These are phyloP conservation scores for Ganoderma sp. DNA, from an alignment of 1,284 basidiomycete genomes.

Conservation along the genomic window DNA sequence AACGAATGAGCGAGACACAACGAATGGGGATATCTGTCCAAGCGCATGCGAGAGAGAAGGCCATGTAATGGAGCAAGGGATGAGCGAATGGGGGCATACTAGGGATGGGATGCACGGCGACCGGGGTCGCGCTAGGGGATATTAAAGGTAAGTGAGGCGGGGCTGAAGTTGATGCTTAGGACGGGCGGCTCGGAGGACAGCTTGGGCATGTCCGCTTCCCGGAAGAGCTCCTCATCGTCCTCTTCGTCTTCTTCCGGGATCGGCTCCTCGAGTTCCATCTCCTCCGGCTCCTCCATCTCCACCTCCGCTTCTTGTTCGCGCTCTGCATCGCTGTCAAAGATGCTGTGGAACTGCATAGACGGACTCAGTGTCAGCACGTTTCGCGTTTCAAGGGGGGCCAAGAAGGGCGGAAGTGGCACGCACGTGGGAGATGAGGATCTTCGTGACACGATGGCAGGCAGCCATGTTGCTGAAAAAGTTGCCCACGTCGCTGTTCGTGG, in stretches of 20 bases:
- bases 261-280: conserved; percentile 53
- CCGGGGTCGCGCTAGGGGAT: conserved; percentile 24
- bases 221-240: conserved; percentile 40
- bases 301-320: conserved; percentile 47
- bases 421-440: conserved; percentile 80
- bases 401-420: conserved; percentile 36
- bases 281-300: conserved; percentile 46
- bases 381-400: not conserved
- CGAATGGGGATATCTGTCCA: conserved; percentile 6
- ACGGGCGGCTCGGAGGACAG: conserved; percentile 32
- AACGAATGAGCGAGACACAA: not conserved
- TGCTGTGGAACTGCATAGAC: conserved; percentile 49
- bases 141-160: conserved; percentile 33
- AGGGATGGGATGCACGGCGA: not conserved
- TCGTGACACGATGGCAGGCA: conserved; percentile 74
- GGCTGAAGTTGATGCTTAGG: conserved; percentile 35
- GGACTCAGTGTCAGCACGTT: conserved; percentile 1
- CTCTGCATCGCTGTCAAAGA: conserved; percentile 56
- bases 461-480: conserved; percentile 81
- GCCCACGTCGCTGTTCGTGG: conserved; percentile 74
- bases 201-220: conserved; percentile 27
- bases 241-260: conserved; percentile 57
- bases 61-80: conserved; percentile 10
- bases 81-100: not conserved
- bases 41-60: not conserved